These are phyloP conservation scores for Zelonia costaricensis DNA, from an alignment of 208 protist species.

Conservation along the genomic window DNA sequence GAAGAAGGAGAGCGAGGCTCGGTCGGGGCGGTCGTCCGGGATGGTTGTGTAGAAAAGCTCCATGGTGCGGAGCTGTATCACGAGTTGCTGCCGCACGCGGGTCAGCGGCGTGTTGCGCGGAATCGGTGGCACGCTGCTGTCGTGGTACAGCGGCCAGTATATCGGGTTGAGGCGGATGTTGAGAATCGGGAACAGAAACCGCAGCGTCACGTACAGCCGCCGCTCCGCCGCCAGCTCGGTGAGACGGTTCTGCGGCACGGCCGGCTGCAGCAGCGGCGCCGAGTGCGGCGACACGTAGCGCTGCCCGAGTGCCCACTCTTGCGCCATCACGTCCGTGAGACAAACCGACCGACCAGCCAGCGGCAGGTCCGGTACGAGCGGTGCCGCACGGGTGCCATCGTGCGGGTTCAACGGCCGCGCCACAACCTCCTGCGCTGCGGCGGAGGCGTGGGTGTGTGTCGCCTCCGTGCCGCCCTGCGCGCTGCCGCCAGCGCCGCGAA, in stretches of 20 bases:
- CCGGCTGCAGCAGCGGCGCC: slow-evolving; percentile 2
- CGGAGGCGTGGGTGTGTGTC: no score
- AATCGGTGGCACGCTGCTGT: slow-evolving; percentile 20
- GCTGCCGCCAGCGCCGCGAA: not conserved
- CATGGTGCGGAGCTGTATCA: slow-evolving; percentile 1
- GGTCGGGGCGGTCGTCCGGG: slow-evolving; percentile 21
- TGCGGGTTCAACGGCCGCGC: no score
- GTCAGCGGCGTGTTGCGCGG: slow-evolving; percentile 21
- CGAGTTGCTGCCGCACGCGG: slow-evolving; percentile 12
- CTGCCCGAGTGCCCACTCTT: slow-evolving; percentile 27
- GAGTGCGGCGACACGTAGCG: slow-evolving; percentile 9
- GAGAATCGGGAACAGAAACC: not conserved
- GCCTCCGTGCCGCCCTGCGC: no score
- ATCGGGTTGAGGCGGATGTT: slow-evolving; percentile 11
- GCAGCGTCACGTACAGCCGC: slow-evolving; percentile 22
- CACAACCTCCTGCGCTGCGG: no score
- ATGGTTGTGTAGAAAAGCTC: slow-evolving; percentile 29
- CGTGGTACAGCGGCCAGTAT: slow-evolving; percentile 25
- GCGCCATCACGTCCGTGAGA: slow-evolving; percentile 9
- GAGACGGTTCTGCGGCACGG: slow-evolving; percentile 10
- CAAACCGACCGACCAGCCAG: no score
- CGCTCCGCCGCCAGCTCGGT: slow-evolving; percentile 5
- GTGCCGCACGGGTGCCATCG: no score
- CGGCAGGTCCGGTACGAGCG: no score
- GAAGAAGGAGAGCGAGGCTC: slow-evolving; percentile 41